phyloP scores from a whole-genome alignment of 2,329 filamentous ascomycete genomes.

The Sphaerulina vaccinii region DNA sequence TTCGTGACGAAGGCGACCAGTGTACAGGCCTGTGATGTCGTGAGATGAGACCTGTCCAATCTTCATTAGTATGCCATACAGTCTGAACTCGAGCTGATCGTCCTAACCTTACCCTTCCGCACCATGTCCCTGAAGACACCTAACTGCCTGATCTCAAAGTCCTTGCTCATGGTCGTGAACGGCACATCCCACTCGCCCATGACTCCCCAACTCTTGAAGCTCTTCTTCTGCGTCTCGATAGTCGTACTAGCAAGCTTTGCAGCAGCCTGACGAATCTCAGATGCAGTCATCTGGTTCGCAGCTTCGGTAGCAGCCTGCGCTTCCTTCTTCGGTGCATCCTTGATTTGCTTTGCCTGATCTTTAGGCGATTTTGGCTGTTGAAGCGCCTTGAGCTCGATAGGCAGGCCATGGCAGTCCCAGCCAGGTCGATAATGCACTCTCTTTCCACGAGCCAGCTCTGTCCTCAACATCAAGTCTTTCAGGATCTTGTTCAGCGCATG shows the following conservation, averaged over 20 bases:
- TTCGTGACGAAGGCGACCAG: slow-evolving; percentile 77
- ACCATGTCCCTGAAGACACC: slow-evolving; percentile 74
- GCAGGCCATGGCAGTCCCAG: slow-evolving; percentile 97
- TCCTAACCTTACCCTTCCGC: slow-evolving; percentile 47
- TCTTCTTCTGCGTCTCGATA: slow-evolving; percentile 69
- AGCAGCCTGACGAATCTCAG: slow-evolving; percentile 64
- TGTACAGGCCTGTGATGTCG: slow-evolving; percentile 79
- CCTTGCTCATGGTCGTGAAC: slow-evolving; percentile 76
- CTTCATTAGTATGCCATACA: slow-evolving; percentile 2
- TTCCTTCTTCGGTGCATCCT: slow-evolving; percentile 29
- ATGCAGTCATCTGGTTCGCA: slow-evolving; percentile 39
- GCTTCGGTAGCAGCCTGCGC: slow-evolving; percentile 36
- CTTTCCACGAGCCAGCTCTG: slow-evolving; percentile 74
- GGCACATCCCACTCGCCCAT: slow-evolving; percentile 77
- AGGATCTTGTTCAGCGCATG: slow-evolving; percentile 96
- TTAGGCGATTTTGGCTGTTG: slow-evolving; percentile 49
- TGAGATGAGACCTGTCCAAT: slow-evolving; percentile 64
- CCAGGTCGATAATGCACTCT: slow-evolving; percentile 81
- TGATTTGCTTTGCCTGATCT: slow-evolving; percentile 34
- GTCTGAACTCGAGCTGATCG: not conserved
- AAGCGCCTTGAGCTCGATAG: slow-evolving; percentile 94
- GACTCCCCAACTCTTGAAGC: slow-evolving; percentile 70
- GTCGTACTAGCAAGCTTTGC: slow-evolving; percentile 66
- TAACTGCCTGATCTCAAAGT: slow-evolving; percentile 73
- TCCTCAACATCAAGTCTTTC: slow-evolving; percentile 87